Evolutionary conservation across 1,139 yeast species (phyloP), one percentile per base, ranked within the genome.

Genomic region (Suhomyces atakaporum): DNA sequence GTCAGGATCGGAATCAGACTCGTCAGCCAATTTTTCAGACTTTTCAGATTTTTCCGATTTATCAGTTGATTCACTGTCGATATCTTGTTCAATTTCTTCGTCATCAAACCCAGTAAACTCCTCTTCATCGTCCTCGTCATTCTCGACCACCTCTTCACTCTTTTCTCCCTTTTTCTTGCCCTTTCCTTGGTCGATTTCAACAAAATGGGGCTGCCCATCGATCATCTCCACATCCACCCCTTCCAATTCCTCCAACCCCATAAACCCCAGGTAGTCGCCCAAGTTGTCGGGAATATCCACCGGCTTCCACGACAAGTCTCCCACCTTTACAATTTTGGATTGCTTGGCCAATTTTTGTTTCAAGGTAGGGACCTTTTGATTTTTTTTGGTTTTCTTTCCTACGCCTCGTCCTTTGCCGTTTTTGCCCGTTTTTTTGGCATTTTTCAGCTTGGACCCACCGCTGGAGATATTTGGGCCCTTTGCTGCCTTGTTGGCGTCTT

Each of bases 191-290:
- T 77, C 81, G 35, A 67, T 71, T 3, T 80, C 77, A 16, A 77
- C 61, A 51, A 86, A 86, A 47, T 76, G 75, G 0, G 83, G 79
- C 43, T 69, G 67, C 11, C 95, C 95, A 39, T 79, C 69, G 3
- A 79, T 77, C 38, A 79, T 70, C 44, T 77, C 77, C 4, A 90
- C 90, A 50, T 77, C 90, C 16, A 90, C 97, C 18, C 96, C 97
- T 36, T 89, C 97, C 36, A 92, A 76, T 58, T 92, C 98, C 59
- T 92, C 97, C 27, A 92, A 64, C 0, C 97, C 98, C 60, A 81
- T 87, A 49, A 89, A 83, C 0, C 97, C 97, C 51, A 84, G 90
- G 55, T 84, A 85, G 58, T 87, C 95, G 42, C 83, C 96, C 42
- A 87, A 60, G 25, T 88, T 82, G 46, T 86, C 92, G 4, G 95